Evolutionary conservation across 1,139 yeast genomes (phyloP), one percentile per base, ranked within the genome.

Genomic region (Debaryomycetaceae sp.): DNA sequence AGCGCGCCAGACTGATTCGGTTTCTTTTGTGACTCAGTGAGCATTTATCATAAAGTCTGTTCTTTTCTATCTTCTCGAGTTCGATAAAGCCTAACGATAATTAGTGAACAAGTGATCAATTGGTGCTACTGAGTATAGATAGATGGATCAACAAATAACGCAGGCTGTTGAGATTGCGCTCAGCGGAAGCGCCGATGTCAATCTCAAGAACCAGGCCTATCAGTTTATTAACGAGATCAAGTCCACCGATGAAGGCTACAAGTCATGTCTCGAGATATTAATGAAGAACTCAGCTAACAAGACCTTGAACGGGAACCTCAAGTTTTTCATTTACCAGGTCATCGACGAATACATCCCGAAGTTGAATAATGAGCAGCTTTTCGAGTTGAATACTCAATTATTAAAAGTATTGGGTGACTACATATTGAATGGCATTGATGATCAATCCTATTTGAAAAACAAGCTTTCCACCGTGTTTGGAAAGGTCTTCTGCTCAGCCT

Each of bases 101-200:
- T 35, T 8, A 35, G 8, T 35, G 9, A 14, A 35, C 37, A 35
- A 35, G 23, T 35, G n/a, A 27, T 27, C 11, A 11, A 7, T 8
- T 27, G 8, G 11, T 27, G 11, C 31, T 8, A 8, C 31, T 38
- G 41, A 30, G 24, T 42, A 39, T 42, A 34, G 34, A 13, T 43
- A 44, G 43, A 87, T 88, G 95, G 90, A 87, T 56, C 80, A 81
- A 56, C 96, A 90, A 72, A 87, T 93, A 60, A 91, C 81, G 65
- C 96, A 90, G 71, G 99, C 97, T 41, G 96, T 93, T 45, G 85
- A 83, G 54, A 84, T 91, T 52, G 98, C 97, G 35, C 80, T 89
- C 51, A 83, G 85, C 60, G 87, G 88, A 40, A 73, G 85, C n/a
- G 79, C 87, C 22, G 95, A 88, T 62, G 70, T 76, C 24, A 68